phyloP scores from a whole-genome alignment of 495 filamentous ascomycete genomes.

The Aspergillus saccharolyticus region DNA sequence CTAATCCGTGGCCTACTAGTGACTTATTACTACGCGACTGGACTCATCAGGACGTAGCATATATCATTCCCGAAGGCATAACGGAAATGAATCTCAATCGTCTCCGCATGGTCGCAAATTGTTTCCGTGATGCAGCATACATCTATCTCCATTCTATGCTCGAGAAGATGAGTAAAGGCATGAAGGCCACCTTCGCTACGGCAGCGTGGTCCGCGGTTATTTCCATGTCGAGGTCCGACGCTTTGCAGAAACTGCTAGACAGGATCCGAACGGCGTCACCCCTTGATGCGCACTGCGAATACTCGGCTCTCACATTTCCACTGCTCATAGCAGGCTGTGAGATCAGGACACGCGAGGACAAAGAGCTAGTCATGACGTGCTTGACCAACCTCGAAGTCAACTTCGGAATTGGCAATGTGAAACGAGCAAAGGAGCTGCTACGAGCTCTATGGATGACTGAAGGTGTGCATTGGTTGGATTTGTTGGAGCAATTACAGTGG shows the following conservation, averaged over 20 bases:
- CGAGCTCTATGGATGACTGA: slow-evolving; percentile 28
- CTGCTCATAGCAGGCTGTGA: slow-evolving; percentile 41
- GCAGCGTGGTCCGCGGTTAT: slow-evolving; percentile 15
- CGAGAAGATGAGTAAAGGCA: slow-evolving; percentile 24
- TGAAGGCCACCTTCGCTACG: neutral
- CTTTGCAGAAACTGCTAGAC: slow-evolving; percentile 27
- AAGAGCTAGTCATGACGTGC: slow-evolving; percentile 26
- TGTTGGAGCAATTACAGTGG: slow-evolving; percentile 38
- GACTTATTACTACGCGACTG: slow-evolving; percentile 35
- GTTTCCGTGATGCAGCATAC: slow-evolving; percentile 41
- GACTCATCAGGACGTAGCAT: slow-evolving; percentile 27
- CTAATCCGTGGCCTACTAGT: slow-evolving; percentile 21
- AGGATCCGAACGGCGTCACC: slow-evolving; percentile 24
- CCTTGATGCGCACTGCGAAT: slow-evolving; percentile 38
- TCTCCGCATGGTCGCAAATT: slow-evolving; percentile 41
- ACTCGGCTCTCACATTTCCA: slow-evolving; percentile 42
- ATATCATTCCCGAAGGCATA: slow-evolving; percentile 33
- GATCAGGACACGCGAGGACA: slow-evolving; percentile 21
- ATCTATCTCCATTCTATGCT: slow-evolving; percentile 41
- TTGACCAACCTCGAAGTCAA: slow-evolving; percentile 32
- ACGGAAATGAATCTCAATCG: slow-evolving; percentile 28
- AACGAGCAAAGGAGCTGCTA: slow-evolving; percentile 38
- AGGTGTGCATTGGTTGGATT: slow-evolving; percentile 36
- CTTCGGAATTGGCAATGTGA: slow-evolving; percentile 42
- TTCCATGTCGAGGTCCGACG: slow-evolving; percentile 26